Evolutionary conservation across 306 rosid genomes (phyloP), one percentile per base, ranked within the genome.

Genomic region (Mimosa bimucronata): DNA sequence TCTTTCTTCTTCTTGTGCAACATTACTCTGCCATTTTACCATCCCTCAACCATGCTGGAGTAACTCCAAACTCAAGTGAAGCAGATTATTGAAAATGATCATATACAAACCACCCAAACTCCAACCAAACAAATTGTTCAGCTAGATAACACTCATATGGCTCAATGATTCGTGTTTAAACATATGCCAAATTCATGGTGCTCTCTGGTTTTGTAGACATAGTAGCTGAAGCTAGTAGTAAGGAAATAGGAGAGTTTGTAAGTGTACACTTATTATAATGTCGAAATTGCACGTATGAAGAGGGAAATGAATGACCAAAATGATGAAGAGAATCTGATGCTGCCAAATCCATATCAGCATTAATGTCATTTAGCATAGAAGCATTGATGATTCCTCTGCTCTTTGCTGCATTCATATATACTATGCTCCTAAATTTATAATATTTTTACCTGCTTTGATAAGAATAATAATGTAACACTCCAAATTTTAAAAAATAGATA

Each of bases 191-290:
- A 46, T 31, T 74, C 15, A 80, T 80, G 85, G 34, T 82, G 1
- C 75, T 82, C 38, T 80, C 80, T 34, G 86, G 86, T 26, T 73
- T 79, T 21, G 84, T 78, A 19, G 88, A 86, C 15, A 38, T 74
- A 71, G 30, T 86, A 25, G 86, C 88, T 8, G 86, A 82, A 12
- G 88, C 84, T 1, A 55, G 76, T 62, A 75, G 84, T 16, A 85
- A 82, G 88, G 86, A 77, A 14, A 79, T 83, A 28, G 86, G 89
- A 28, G 89, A 86, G 78, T 86, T 71, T 61, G 86, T 82, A 86
- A 23, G 82, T 80, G 26, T 61, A 55, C 60, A 79, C 89, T 2
- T 85, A 83, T 71, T 16, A 57, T 28, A 86, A 85, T 55, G 66
- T 85, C 48, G 86, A 82, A 71, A 19, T 53, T 29, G 76, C 65